These are phyloP conservation scores for Teratosphaeria nubilosa DNA, from an alignment of 2,329 filamentous ascomycete genomes.

Conservation along the genomic window DNA sequence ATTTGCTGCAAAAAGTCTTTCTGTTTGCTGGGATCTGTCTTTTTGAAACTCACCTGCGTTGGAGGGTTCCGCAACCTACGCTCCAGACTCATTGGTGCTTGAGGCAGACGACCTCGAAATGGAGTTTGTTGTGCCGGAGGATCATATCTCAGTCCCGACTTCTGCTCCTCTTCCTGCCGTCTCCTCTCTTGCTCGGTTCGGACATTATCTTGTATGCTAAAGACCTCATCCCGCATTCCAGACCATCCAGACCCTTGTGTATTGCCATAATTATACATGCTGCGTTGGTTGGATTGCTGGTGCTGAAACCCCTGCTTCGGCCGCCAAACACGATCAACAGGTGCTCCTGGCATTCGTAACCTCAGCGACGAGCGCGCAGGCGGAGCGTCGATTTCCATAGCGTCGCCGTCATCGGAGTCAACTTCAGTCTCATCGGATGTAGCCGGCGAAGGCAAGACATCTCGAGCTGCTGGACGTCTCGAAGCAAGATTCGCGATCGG, in stretches of 20 bases:
- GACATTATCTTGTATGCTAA: conserved; percentile 15
- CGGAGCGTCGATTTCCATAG: conserved; percentile 64
- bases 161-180: conserved; percentile 9
- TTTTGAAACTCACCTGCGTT: conserved; percentile 43
- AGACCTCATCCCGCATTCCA: conserved; percentile 16
- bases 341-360: conserved; percentile 10
- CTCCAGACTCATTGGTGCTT: conserved; percentile 57
- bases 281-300: not conserved
- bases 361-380: conserved; percentile 4
- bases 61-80: conserved; percentile 53
- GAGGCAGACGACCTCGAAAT: conserved; percentile 62
- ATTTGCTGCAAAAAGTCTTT: conserved; percentile 43
- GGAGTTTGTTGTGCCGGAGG: conserved; percentile 34
- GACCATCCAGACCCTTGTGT: conserved; percentile 15
- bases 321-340: conserved; percentile 8
- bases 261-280: conserved; percentile 30
- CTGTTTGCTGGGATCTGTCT: conserved; percentile 36
- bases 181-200: conserved; percentile 7
- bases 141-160: conserved; percentile 10
- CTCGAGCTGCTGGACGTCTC: conserved; percentile 6
- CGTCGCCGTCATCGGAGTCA: conserved; percentile 33
- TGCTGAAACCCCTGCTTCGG: conserved; percentile 33
- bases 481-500: conserved; percentile 25
- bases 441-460: conserved; percentile 11
- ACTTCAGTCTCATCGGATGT: conserved; percentile 15